Evolutionary conservation across 1,284 basidiomycete genomes (phyloP).

Genomic region (Caloboletus firmus): DNA sequence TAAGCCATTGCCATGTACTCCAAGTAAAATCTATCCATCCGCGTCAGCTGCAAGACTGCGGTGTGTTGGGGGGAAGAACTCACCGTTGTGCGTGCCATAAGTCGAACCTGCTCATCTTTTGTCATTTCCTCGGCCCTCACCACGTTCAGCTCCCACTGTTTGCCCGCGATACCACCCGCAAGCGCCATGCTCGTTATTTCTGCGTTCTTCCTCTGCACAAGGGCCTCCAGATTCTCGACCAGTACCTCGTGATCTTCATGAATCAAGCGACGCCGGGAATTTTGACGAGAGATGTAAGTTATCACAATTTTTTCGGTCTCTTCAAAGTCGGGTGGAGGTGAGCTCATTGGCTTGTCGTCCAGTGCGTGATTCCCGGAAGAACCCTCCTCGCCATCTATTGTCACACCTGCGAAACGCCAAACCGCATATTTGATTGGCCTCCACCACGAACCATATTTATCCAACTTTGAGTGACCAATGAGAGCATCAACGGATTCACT

Average conservation of each 20-base stretch:
- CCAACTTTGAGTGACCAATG: conserved; percentile 23
- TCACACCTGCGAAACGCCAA: conserved; percentile 60
- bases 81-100: conserved; percentile 66
- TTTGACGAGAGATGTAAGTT: conserved; percentile 76
- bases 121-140: conserved; percentile 65
- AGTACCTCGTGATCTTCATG: conserved; percentile 59
- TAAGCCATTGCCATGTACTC: conserved; percentile 80
- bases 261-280: conserved; percentile 54
- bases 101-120: conserved; percentile 69
- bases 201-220: conserved; percentile 47
- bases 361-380: not conserved
- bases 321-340: conserved; percentile 21
- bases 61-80: conserved; percentile 19
- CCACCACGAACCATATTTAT: conserved; percentile 61
- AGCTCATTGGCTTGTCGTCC: conserved; percentile 8
- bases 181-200: conserved; percentile 3
- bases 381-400: conserved; percentile 1
- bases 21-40: conserved; percentile 60
- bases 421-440: conserved; percentile 61
- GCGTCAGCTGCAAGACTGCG: not conserved
- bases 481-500: conserved; percentile 53
- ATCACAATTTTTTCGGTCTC: conserved; percentile 54
- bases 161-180: conserved; percentile 17
- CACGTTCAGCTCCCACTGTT: conserved; percentile 62
- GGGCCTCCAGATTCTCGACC: conserved; percentile 54